These are phyloP conservation scores for Aureobasidium sp. DNA, from an alignment of 2,329 filamentous ascomycete genomes.

Conservation along the genomic window DNA sequence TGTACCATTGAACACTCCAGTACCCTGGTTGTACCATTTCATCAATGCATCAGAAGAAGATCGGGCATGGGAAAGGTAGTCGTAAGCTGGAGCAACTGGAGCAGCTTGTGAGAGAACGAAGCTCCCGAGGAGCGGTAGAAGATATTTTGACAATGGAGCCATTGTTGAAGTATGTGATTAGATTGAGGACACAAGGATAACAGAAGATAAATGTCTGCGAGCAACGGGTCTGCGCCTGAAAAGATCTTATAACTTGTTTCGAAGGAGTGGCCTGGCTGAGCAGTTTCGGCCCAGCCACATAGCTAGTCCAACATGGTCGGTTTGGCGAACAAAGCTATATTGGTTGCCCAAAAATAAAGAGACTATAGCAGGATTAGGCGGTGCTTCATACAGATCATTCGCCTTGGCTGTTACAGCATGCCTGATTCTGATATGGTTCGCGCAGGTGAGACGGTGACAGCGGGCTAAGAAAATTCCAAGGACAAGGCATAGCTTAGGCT, in stretches of 20 bases:
- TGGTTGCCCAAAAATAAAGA: constrained; percentile 8
- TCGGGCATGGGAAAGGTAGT: constrained; percentile 17
- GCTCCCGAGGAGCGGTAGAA: background rate
- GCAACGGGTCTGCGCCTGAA: background rate
- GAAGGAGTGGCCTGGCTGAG: background rate
- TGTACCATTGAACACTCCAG: constrained; percentile 21
- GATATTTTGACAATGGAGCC: background rate
- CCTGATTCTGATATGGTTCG: background rate
- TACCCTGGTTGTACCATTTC: constrained; percentile 24
- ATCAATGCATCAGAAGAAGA: constrained; percentile 20
- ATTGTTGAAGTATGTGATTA: background rate
- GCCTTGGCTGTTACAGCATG: constrained; percentile 11
- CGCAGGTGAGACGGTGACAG: constrained; percentile 11
- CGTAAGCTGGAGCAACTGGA: background rate
- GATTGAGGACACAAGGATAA: background rate
- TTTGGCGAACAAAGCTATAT: background rate
- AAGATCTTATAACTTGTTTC: constrained; percentile 1
- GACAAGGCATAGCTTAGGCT: background rate
- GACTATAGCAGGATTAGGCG: background rate
- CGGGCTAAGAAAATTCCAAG: background rate
- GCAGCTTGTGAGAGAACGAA: background rate
- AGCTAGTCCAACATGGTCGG: background rate
- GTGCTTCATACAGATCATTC: background rate
- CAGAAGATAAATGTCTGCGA: background rate
- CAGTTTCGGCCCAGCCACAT: background rate